Evolutionary conservation across 2,329 filamentous ascomycete genomes (phyloP).

Genomic region (Drechslerella stenobrocha): DNA sequence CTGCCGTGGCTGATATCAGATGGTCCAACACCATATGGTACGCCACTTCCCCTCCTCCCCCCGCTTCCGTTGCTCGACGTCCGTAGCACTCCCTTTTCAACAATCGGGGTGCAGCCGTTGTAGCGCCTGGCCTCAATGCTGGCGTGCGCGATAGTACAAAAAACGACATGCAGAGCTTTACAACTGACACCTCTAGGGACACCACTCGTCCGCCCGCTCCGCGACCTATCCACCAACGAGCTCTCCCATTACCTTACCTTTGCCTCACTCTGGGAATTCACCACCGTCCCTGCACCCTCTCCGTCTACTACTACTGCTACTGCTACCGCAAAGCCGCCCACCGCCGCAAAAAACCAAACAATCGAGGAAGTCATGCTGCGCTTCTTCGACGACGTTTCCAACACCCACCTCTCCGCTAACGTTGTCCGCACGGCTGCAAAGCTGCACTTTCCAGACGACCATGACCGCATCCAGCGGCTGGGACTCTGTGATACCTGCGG

Average conservation of each 20-base stretch:
- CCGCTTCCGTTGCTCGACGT: too few species aligned
- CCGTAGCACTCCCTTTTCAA: too few species aligned
- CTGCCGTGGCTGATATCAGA: slow-evolving; percentile 82
- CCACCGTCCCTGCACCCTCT: slow-evolving; percentile 59
- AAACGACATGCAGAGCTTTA: background rate
- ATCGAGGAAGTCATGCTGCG: slow-evolving; percentile 88
- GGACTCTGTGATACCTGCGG: slow-evolving; percentile 52
- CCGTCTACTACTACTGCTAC: slow-evolving; percentile 56
- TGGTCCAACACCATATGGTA: slow-evolving; percentile 64
- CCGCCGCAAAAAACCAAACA: slow-evolving; percentile 73
- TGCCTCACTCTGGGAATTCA: slow-evolving; percentile 53
- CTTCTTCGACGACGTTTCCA: slow-evolving; percentile 70
- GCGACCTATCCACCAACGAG: slow-evolving; percentile 83
- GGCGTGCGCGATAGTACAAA: too few species aligned
- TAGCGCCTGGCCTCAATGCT: too few species aligned
- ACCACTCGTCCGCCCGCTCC: slow-evolving; percentile 73
- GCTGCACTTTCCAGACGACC: slow-evolving; percentile 61
- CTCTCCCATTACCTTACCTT: slow-evolving; percentile 68
- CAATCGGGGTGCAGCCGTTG: too few species aligned
- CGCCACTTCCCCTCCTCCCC: slow-evolving; percentile 52
- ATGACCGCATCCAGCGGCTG: slow-evolving; percentile 19
- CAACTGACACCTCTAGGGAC: slow-evolving; percentile 10
- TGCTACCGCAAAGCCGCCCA: slow-evolving; percentile 55
- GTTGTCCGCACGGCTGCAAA: slow-evolving; percentile 91
- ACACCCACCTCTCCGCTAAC: slow-evolving; percentile 69